Evolutionary conservation across 1,139 yeast genomes (phyloP), one percentile per base, ranked within the genome.

Genomic region (Saccharomycopsis phalli): DNA sequence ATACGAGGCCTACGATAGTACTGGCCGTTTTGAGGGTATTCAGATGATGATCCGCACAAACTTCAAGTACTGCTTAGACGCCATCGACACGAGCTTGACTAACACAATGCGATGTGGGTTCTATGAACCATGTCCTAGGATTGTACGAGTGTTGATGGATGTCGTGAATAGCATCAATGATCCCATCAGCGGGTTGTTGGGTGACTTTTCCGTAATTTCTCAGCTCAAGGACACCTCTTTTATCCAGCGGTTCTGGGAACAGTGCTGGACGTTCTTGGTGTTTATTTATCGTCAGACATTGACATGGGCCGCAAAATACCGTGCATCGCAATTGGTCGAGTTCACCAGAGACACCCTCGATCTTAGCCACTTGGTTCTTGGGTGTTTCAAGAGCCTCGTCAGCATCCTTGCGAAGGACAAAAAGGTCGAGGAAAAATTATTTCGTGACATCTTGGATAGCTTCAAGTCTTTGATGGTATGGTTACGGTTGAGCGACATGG

Each of bases 311-410:
- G 57, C 66, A 10, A 61, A 64, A 30, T 79, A 76, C 52, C 74
- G 71, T 36, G 65, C 74, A 27, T 68, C 68, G 0, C 71, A 71
- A 38, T 65, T 84, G 54, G 69, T 81, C 37, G 93, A 83, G 47
- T 87, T 86, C 51, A 83, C 95, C 14, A 74, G 94, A 56, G 95
- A 87, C 56, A 79, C 86, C 0, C 65, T 87, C 40, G 96, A 88
- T 50, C 66, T 83, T 37, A 80, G 95, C 50, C 79, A 79, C 49
- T 61, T 68, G 2, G 61, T 88, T 31, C 59, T 88, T 16, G 79
- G 73, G 44, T 75, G 88, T 2, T 81, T 73, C 52, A 65, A 81
- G 44, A 61, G 71, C 8, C 62, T 84, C 34, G 69, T 64, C 6
- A 14, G 41, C 33, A 23, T 36, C 27, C 37, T 54, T 16, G 42